phyloP scores from a whole-genome alignment of 805 yeast species.

The Hanseniaspora lachancei region DNA sequence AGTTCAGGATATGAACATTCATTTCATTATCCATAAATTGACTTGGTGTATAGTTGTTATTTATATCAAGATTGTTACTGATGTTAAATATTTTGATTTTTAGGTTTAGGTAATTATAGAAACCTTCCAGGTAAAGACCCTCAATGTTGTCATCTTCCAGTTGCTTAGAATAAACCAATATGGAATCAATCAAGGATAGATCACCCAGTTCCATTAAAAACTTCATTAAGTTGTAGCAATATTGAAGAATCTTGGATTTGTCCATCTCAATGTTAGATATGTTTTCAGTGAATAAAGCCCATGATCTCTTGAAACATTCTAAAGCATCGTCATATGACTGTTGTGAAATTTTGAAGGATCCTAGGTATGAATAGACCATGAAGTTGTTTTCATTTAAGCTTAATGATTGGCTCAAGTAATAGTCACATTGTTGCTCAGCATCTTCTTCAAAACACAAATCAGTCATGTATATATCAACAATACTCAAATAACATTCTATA shows the following conservation, averaged over 20 bases:
- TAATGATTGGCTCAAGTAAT: constrained; percentile 51
- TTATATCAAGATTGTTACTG: constrained; percentile 16
- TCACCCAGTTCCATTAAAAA: constrained; percentile 46
- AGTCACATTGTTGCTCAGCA: constrained; percentile 73
- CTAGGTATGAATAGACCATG: constrained; percentile 69
- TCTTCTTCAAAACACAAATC: constrained; percentile 87
- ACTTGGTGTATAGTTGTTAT: constrained; percentile 18
- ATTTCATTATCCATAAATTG: constrained; percentile 23
- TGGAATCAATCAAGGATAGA: constrained; percentile 56
- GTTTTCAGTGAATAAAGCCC: constrained; percentile 51
- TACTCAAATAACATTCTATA: constrained; percentile 66
- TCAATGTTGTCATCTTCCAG: constrained; percentile 79
- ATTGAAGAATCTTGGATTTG: constrained; percentile 30
- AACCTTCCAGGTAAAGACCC: constrained; percentile 68
- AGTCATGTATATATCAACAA: constrained; percentile 95
- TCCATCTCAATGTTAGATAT: constrained; percentile 35
- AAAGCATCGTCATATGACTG: constrained; percentile 61
- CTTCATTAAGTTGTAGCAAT: constrained; percentile 18
- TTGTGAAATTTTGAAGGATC: constrained; percentile 83
- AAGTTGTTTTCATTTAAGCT: constrained; percentile 41
- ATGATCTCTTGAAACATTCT: constrained; percentile 51
- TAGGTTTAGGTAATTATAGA: constrained; percentile 48
- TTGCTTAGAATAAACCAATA: constrained; percentile 54
- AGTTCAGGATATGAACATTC: constrained; percentile 25
- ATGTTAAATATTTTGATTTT: constrained; percentile 23